These are phyloP conservation scores for Blastomyces silverae DNA, from an alignment of 2,329 filamentous ascomycete genomes.

Conservation along the genomic window DNA sequence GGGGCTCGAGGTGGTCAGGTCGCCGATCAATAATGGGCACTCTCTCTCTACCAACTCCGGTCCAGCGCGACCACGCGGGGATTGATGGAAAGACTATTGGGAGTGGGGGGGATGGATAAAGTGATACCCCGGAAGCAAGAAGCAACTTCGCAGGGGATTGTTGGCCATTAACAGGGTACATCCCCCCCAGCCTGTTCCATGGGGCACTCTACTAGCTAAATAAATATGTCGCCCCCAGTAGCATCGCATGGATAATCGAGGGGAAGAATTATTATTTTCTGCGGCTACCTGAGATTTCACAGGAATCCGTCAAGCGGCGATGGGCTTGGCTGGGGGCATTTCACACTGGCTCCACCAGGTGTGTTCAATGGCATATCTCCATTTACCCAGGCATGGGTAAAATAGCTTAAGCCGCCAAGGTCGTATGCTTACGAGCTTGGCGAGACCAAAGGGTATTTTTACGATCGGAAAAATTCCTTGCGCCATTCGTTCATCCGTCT, in stretches of 20 bases:
- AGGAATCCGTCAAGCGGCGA: neutral
- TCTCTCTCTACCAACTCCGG: neutral
- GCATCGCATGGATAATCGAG: neutral
- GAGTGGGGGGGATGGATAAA: neutral
- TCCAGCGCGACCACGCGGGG: neutral
- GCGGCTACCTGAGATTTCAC: neutral
- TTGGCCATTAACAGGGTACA: neutral
- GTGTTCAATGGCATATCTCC: neutral
- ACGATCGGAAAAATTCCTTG: neutral
- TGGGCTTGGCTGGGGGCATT: neutral
- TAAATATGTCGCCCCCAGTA: neutral
- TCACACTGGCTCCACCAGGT: neutral
- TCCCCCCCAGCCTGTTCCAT: slow-evolving; percentile 2
- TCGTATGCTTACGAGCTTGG: neutral
- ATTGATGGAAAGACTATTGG: neutral
- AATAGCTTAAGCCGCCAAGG: neutral
- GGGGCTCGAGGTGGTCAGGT: neutral
- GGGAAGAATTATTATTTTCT: neutral
- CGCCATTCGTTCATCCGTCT: neutral
- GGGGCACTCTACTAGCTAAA: neutral
- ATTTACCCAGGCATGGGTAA: neutral
- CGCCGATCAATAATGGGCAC: neutral
- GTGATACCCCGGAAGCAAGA: neutral
- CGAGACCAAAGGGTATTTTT: neutral
- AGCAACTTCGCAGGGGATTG: neutral